Base-by-base conservation (phyloP, 2,329 filamentous ascomycete genomes). In the Colletotrichum incanum region DNA sequence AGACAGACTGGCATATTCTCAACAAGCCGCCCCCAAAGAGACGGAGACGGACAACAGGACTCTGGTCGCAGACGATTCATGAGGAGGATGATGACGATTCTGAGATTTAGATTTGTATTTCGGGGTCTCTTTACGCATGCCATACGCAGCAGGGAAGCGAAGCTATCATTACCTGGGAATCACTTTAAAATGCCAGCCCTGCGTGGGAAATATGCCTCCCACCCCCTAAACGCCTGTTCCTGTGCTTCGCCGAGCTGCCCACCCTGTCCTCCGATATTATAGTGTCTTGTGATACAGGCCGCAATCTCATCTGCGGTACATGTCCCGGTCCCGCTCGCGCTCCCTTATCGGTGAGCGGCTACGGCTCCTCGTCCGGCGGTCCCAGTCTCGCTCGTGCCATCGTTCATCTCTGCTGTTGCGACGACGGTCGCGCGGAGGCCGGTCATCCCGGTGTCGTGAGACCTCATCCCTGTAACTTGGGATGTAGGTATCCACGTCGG, bases 1-100 rank as follows among this genome's bases (percentile, higher is more conserved):
- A 84, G 26, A 71, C 80, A 1, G 82, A 84, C 18, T 84, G 82
- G 81, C 80, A 73, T 28, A 67, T 75, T 55, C 71, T 82, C 6
- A 82, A 83, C 58, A 77, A 80, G 43, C 76, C 80, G 16, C 78
- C 79, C n/a, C 78, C 80, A 6, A 80, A 79, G 34, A 79, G 83
- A 12, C 80, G 84, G 66, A 81, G 83, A 63, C 81, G 84, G 59
- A 82, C 82, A 5, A 82, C 84, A 62, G 87, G 88, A 1, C 78
- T 94, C 23, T 81, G 93, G 54, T 86, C 88, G 37, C 90, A 93
- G 78, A 93, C 90, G 0, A 94, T 94, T 73, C 86, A 92, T 69
- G 93, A 93, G 80, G 91, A 93, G 78, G 93, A 94, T 78, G 91
- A 92, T 63, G 92, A 93, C 78, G 86, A 86, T 76, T 90, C 86